Evolutionary conservation across 1,284 basidiomycete species (phyloP).

Genomic region (Rhodotorula sp.): DNA sequence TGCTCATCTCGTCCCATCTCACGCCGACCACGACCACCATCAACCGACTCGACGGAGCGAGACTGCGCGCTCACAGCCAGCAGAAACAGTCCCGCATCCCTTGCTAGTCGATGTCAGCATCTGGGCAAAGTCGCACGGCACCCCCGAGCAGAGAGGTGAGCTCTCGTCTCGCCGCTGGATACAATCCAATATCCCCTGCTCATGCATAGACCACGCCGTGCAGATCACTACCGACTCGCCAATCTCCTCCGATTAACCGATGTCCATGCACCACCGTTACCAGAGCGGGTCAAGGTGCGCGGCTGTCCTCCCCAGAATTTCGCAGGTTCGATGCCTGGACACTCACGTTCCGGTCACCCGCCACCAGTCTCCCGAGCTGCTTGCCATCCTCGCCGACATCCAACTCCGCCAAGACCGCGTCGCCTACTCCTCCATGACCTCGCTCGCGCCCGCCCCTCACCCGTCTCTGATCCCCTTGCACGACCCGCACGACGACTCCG

Average conservation of each 20-base stretch:
- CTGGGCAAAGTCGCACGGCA: conserved; percentile 7
- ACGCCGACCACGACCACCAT: neutral
- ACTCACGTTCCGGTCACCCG: no score
- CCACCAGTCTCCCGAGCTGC: conserved; percentile 40
- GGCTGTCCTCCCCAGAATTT: no score
- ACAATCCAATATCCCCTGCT: neutral
- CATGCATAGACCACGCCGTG: no score
- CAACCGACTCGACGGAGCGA: neutral
- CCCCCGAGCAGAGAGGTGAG: conserved; percentile 1
- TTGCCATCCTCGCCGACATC: conserved; percentile 41
- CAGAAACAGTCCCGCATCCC: conserved; percentile 17
- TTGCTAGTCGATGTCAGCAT: conserved; percentile 11
- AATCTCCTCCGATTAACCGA: conserved; percentile 26
- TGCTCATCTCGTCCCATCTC: neutral
- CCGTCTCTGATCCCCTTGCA: conserved; percentile 21
- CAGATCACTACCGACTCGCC: conserved; percentile 21
- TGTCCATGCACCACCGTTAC: conserved; percentile 26
- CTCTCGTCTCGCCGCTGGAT: neutral
- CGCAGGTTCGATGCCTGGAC: no score
- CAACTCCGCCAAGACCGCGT: conserved; percentile 36
- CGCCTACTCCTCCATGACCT: conserved; percentile 37
- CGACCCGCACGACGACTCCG: conserved; percentile 13
- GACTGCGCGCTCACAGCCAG: neutral
- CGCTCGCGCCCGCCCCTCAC: conserved; percentile 11
- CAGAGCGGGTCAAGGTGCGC: conserved; percentile 27